Conservation (phyloP, 805 yeast genomes). For the Lipomyces sp. region DNA sequence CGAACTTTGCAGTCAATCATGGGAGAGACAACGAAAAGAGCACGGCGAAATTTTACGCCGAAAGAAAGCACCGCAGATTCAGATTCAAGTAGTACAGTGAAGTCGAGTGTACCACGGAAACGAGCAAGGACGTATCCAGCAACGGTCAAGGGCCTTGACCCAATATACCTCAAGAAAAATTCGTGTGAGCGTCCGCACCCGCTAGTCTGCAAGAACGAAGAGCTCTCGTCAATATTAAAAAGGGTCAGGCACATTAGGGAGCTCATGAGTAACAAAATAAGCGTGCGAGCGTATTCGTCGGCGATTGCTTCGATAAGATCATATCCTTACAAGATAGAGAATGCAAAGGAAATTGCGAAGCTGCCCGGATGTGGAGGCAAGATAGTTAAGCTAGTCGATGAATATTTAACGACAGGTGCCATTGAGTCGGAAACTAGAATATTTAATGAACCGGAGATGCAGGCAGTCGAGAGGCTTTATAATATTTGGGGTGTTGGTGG, state of each 20-base stretch:
- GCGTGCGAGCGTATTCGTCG: constrained; percentile 37
- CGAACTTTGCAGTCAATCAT: background rate
- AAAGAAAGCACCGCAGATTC: background rate
- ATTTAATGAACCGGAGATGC: constrained; percentile 18
- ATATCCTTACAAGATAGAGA: constrained; percentile 28
- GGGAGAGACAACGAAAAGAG: background rate
- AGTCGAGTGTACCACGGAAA: background rate
- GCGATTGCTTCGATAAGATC: constrained; percentile 36
- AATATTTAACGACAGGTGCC: constrained; percentile 32
- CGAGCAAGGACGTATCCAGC: background rate
- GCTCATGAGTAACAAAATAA: constrained; percentile 25
- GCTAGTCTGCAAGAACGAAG: constrained; percentile 24
- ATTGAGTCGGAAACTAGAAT: constrained; percentile 29
- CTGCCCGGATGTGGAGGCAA: constrained; percentile 38
- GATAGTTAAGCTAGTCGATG: constrained; percentile 26
- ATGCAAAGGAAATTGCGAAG: constrained; percentile 19
- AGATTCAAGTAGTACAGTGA: background rate
- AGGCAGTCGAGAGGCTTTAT: constrained; percentile 22
- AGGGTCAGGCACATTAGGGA: constrained; percentile 30
- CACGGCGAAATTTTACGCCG: background rate
- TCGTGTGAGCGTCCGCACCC: constrained; percentile 36
- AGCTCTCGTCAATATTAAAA: constrained; percentile 13
- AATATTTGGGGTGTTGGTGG: constrained; percentile 38
- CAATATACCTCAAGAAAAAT: constrained; percentile 12
- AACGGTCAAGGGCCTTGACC: constrained; percentile 13